These are phyloP conservation scores for Vaucheria bursata DNA, from an alignment of 352 stramenopile genomes.

Conservation along the genomic window DNA sequence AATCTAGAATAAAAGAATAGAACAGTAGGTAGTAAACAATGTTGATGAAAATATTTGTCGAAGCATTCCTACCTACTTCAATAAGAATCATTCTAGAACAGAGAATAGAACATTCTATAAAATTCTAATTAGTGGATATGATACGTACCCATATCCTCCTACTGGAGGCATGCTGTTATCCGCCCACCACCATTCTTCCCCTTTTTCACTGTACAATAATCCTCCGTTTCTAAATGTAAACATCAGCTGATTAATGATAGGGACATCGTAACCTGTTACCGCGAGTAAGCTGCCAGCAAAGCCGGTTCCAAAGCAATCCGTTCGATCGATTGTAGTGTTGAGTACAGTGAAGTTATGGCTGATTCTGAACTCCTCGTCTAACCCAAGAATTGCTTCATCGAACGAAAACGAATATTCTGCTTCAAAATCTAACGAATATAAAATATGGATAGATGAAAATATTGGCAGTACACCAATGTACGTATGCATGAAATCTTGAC, in stretches of 20 bases:
- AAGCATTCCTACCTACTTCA: too few relatives aligned
- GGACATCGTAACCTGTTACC: constrained; percentile 40
- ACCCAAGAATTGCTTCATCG: constrained; percentile 28
- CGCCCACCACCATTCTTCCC: constrained; percentile 39
- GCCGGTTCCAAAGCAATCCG: constrained; percentile 29
- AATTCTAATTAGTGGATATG: too few relatives aligned
- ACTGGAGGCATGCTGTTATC: not conserved
- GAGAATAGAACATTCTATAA: too few relatives aligned
- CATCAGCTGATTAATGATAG: constrained; percentile 50
- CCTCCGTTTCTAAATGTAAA: constrained; percentile 34
- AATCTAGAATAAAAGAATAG: too few relatives aligned
- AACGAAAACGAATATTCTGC: constrained; percentile 48
- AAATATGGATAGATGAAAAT: not conserved
- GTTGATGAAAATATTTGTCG: too few relatives aligned
- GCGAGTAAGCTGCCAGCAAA: constrained; percentile 13
- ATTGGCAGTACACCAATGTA: too few relatives aligned
- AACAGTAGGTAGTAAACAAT: too few relatives aligned
- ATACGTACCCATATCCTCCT: constrained; percentile 8
- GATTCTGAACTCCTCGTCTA: constrained; percentile 20
- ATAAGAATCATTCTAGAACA: too few relatives aligned
- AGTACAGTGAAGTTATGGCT: constrained; percentile 40
- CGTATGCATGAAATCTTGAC: too few relatives aligned
- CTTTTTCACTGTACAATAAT: constrained; percentile 27
- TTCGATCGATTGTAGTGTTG: constrained; percentile 44
- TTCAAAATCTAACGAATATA: constrained; percentile 6